phyloP scores from a whole-genome alignment of 164 flowering plant species.

The Cinnamomum chago region DNA sequence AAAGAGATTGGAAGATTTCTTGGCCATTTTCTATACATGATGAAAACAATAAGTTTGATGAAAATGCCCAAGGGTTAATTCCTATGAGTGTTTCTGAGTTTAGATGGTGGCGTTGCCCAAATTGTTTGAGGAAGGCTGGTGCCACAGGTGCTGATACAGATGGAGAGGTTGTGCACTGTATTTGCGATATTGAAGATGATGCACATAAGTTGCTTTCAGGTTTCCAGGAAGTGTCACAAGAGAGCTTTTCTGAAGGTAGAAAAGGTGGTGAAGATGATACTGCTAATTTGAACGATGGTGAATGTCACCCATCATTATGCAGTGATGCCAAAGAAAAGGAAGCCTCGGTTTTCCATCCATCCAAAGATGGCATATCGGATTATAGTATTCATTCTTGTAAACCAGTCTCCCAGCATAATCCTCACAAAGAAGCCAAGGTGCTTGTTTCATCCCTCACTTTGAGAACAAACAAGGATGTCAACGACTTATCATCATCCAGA shows the following conservation, averaged over 20 bases:
- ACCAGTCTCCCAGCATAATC: not conserved
- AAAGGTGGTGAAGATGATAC: conserved; percentile 9
- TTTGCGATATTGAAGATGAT: conserved; percentile 12
- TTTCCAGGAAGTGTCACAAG: conserved; percentile 15
- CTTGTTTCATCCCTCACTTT: conserved; percentile 9
- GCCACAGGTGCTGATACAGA: conserved; percentile 12
- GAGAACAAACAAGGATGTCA: conserved; percentile 8
- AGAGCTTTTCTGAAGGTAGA: conserved; percentile 15
- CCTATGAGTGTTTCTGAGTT: conserved; percentile 46
- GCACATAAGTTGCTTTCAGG: conserved; percentile 15
- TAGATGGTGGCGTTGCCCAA: conserved; percentile 60
- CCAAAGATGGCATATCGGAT: conserved; percentile 12
- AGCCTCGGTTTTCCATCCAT: conserved; percentile 13
- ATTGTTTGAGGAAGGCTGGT: conserved; percentile 28
- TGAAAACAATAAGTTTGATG: conserved; percentile 18
- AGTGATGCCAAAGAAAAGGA: conserved; percentile 24
- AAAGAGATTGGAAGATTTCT: conserved; percentile 41
- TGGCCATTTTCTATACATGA: conserved; percentile 48
- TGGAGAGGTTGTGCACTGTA: conserved; percentile 5
- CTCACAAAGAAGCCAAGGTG: not conserved
- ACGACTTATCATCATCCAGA: conserved; percentile 5
- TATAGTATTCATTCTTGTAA: not conserved
- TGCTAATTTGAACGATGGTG: conserved; percentile 9
- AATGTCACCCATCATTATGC: conserved; percentile 4
- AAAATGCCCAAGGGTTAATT: conserved; percentile 35